Base-by-base conservation (phyloP, 2,329 filamentous ascomycete species). In the Periconia digitata region DNA sequence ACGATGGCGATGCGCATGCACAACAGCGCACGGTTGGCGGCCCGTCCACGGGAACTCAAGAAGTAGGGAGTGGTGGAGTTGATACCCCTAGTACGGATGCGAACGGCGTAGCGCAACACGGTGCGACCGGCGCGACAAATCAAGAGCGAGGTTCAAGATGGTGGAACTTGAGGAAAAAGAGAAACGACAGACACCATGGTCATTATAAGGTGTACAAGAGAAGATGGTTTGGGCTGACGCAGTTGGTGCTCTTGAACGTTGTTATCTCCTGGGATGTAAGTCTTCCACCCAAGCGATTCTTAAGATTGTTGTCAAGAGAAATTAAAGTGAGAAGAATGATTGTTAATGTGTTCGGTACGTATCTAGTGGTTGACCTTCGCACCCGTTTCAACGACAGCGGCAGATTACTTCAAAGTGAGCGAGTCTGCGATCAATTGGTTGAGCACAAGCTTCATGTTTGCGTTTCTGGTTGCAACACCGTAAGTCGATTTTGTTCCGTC, bases 181-280 rank as follows among this genome's bases (percentile, higher is more conserved):
- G 18, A 3, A 6, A 16, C 10, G 18, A 3, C 4, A 37, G 35
- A 3, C 4, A 15, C 10, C 27, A 32, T 12, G 27, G 10, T 13
- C 27, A 70, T 46, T 75, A 72, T 53, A 70, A 67, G 21, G 81
- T 87, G 18, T 97, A 97, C 69, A 92, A 88, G 73, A 82, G 90
- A 64, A 82, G 94, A 38, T 99, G 90, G 85, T 89, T 96, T 69
- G 94, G 94, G 1, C 76, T 99, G 43, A 74, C 82, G 18, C 89
- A 96, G 72, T 74, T 97, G 65, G 87, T 91, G 6, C 73, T 97
- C 62, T 77, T 97, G 73, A 99, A 97, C 69, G 86, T 96, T 47
- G 84, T 97, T 51, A 87, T 96, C 36, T 95, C 89, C 64, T 97
- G 92, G 92, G 90, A 95, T 82, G 90, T 94, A 80, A 79, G 90